These are phyloP conservation scores for Cyphellophora europaea DNA, from an alignment of 2,329 filamentous ascomycete genomes.

Conservation along the genomic window DNA sequence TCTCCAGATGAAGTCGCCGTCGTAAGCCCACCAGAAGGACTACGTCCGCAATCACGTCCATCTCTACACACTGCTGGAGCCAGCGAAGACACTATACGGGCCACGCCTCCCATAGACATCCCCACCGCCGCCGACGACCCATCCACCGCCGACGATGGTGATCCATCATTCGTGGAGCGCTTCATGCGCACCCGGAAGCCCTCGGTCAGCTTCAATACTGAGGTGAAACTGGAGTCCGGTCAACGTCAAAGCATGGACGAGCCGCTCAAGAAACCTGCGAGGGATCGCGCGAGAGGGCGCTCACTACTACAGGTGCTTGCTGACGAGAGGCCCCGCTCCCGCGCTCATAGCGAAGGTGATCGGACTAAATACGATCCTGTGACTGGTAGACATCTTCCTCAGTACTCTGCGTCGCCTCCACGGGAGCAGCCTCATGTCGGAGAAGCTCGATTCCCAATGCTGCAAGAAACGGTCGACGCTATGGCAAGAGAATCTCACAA, in stretches of 20 bases:
- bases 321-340: slow-evolving; percentile 5
- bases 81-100: slow-evolving; percentile 18
- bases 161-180: slow-evolving; percentile 21
- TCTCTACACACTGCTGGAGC: slow-evolving; percentile 3
- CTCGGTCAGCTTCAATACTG: slow-evolving; percentile 33
- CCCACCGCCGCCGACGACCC: slow-evolving; percentile 28
- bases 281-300: slow-evolving; percentile 14
- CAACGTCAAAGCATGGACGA: slow-evolving; percentile 28
- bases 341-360: slow-evolving; percentile 19
- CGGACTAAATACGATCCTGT: slow-evolving; percentile 15
- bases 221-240: slow-evolving; percentile 31
- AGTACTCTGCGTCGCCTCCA: slow-evolving; percentile 14
- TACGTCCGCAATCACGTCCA: not conserved
- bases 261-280: slow-evolving; percentile 26
- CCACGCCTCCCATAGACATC: slow-evolving; percentile 36
- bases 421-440: slow-evolving; percentile 17
- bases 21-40: not conserved
- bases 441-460: slow-evolving; percentile 17
- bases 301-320: slow-evolving; percentile 10
- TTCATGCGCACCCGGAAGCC: slow-evolving; percentile 31
- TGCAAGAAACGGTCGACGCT: slow-evolving; percentile 19
- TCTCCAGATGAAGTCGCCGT: not conserved
- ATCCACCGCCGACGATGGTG: slow-evolving; percentile 18
- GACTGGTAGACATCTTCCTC: slow-evolving; percentile 15
- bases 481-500: slow-evolving; percentile 16